phyloP scores from a whole-genome alignment of 768 basidiomycete species.

The Lentinula detonsa region DNA sequence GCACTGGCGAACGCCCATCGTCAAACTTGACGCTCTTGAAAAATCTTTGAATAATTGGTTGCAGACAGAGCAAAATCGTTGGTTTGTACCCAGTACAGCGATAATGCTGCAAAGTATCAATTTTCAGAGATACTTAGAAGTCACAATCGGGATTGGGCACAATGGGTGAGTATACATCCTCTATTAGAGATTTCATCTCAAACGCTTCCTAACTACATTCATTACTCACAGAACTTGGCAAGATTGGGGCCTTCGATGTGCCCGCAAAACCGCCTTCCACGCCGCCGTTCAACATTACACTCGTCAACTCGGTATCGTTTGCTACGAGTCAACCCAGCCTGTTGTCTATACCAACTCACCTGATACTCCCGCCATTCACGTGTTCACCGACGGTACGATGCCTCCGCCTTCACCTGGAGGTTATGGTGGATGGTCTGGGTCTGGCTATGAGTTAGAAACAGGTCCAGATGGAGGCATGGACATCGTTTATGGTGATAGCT shows the following conservation, averaged over 20 bases:
- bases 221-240: slow-evolving; percentile 35
- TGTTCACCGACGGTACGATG: neutral
- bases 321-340: slow-evolving; percentile 55
- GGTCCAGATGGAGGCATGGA: neutral
- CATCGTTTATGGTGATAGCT: neutral
- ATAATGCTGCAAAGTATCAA: slow-evolving; percentile 59
- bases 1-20: slow-evolving; percentile 68
- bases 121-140: slow-evolving; percentile 59
- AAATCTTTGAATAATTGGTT: slow-evolving; percentile 69
- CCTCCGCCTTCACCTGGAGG: neutral
- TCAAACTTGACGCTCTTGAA: slow-evolving; percentile 67
- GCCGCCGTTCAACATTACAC: slow-evolving; percentile 73
- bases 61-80: slow-evolving; percentile 71
- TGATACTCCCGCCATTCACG: neutral
- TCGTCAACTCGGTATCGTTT: slow-evolving; percentile 60
- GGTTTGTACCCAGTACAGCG: slow-evolving; percentile 66
- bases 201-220: neutral
- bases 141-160: slow-evolving; percentile 61
- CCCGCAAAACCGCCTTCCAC: slow-evolving; percentile 72
- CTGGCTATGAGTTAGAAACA: neutral
- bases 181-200: neutral
- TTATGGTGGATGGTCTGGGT: neutral
- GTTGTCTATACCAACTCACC: slow-evolving; percentile 33
- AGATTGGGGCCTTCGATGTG: slow-evolving; percentile 58
- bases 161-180: slow-evolving; percentile 30